Base-by-base conservation (phyloP, 2,329 filamentous ascomycete genomes). In the Xylaria sp. region DNA sequence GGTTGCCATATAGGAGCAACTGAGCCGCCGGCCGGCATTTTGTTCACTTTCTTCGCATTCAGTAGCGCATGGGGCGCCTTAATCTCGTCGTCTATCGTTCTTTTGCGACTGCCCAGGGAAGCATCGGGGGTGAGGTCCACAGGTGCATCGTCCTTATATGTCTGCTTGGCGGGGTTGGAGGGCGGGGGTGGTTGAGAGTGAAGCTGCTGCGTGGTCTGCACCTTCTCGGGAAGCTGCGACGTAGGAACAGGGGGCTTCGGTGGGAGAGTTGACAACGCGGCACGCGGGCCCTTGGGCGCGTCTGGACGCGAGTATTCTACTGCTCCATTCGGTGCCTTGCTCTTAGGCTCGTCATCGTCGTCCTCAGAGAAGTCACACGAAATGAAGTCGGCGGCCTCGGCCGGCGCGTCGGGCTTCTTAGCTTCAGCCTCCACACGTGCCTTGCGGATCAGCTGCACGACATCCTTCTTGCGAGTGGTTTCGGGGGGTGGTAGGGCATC, bases 371-470 rank as follows among this genome's bases (percentile, higher is more conserved):
- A 85, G 73, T 90, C 92, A 69, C 95, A 92, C 0, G 95, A 97
- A 65, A 99, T 97, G 78, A 98, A 98, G 74, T 99, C 95, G 67
- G 92, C 91, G 25, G 86, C 85, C 56, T 90, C 87, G 1, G 86
- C 84, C 25, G 89, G 85, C 0, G 86, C 82, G 12, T 84, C 82
- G 0, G 84, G 80, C 37, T 86, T 84, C 32, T 84, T 81, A 10
- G 81, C 77, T 6, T 82, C 80, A 2, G 84, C 81, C 46, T 90
- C 88, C 41, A 94, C 84, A 57, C 94, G 92, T 1, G 94, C 93
- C 78, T 97, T 98, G 74, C 94, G 91, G 74, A 98, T 98, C 70
- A 97, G 81, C 76, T 97, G 93, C 44, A 98, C 93, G 48, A 98
- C 91, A 73, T 98, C 94, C 80, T 91, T 94, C 81, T 96, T 97